phyloP scores from a whole-genome alignment of 2,329 filamentous ascomycete species.

The Fulvia fulva region DNA sequence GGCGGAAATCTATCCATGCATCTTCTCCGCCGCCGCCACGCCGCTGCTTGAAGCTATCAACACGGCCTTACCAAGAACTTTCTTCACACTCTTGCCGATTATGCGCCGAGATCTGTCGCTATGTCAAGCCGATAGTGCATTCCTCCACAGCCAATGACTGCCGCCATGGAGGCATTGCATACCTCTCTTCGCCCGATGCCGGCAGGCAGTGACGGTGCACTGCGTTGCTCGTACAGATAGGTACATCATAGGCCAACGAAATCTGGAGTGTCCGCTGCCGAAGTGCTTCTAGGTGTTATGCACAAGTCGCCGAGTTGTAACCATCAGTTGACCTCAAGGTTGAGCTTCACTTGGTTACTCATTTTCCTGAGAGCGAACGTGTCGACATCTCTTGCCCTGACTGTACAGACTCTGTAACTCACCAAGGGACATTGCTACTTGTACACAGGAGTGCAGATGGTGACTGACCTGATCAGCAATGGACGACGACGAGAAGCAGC shows the following conservation, averaged over 20 bases:
- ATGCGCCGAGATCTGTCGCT: neutral
- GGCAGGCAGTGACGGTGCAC: neutral
- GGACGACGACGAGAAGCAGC: slow-evolving; percentile 9
- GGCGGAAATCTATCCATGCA: neutral
- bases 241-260: neutral
- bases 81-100: neutral
- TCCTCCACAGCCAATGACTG: neutral
- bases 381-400: neutral
- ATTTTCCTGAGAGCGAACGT: neutral
- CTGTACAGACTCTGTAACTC: neutral
- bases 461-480: slow-evolving; percentile 4
- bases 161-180: neutral
- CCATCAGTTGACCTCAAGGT: neutral
- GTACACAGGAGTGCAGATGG: neutral
- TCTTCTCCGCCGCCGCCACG: neutral
- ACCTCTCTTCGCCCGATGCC: neutral
- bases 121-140: neutral
- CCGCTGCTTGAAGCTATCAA: neutral
- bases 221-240: neutral
- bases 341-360: neutral
- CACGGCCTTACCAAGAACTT: neutral
- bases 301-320: neutral
- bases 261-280: neutral
- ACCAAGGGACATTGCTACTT: neutral
- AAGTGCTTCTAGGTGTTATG: neutral